Conservation (phyloP, 176 grass and related monocot genomes). For the Aechmea fasciata region DNA sequence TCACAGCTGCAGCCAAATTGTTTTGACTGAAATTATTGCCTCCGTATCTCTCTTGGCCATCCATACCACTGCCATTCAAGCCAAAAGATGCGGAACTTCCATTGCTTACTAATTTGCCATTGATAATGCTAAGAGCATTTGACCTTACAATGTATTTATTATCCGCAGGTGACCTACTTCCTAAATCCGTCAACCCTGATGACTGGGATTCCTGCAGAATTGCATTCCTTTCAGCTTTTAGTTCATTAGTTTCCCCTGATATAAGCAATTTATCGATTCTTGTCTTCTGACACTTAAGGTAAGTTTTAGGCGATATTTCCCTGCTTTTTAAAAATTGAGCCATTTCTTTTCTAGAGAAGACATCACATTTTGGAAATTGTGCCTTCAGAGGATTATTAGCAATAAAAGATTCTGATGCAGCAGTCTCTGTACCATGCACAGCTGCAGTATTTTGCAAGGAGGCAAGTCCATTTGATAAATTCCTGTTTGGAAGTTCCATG, state of each 20-base stretch:
- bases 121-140: constrained; percentile 35
- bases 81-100: constrained; percentile 36
- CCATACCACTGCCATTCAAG: constrained; percentile 1
- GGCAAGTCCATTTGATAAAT: constrained; percentile 16
- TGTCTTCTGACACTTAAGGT: constrained; percentile 41
- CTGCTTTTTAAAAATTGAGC: constrained; percentile 68
- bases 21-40: constrained; percentile 25
- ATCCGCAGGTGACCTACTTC: constrained; percentile 32
- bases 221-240: constrained; percentile 23
- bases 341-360: constrained; percentile 89
- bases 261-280: constrained; percentile 21
- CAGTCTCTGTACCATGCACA: constrained; percentile 28
- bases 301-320: constrained; percentile 61
- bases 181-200: constrained; percentile 22
- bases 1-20: constrained; percentile 25
- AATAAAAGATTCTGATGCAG: constrained; percentile 29
- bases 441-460: constrained; percentile 6
- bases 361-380: constrained; percentile 79
- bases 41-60: constrained; percentile 15
- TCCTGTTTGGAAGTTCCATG: constrained; percentile 35
- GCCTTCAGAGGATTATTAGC: constrained; percentile 57
- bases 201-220: constrained; percentile 23
- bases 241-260: constrained; percentile 32
- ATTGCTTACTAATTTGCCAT: constrained; percentile 44
- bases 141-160: constrained; percentile 38